Percentiles rank a stretch among this genome's conserved stretches.
Conservation (phyloP, 176 grass and related monocot species). For the Areca catechu region DNA sequence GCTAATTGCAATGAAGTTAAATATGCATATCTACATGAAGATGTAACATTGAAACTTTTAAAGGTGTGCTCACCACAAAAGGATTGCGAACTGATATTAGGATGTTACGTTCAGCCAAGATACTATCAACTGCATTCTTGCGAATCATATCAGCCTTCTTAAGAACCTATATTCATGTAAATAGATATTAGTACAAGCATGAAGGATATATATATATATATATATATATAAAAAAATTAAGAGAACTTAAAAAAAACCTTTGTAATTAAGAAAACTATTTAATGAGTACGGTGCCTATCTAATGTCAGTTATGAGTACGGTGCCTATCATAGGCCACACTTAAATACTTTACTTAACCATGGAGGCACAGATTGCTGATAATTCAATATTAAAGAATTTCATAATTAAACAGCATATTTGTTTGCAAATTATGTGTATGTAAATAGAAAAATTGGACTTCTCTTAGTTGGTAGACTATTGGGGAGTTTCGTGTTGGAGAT, state of each 20-base stretch:
- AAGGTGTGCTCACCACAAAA: slow-evolving; percentile 47
- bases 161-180: slow-evolving; percentile 39
- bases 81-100: slow-evolving; percentile 81
- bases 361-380: too few species aligned
- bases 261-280: background rate
- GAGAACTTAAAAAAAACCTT: too few species aligned
- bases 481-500: too few species aligned
- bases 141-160: slow-evolving; percentile 94
- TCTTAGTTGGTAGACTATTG: too few species aligned
- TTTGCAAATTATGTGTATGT: too few species aligned
- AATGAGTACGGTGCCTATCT: background rate
- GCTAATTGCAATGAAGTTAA: slow-evolving; percentile 33
- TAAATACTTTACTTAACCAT: too few species aligned
- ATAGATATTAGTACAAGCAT: slow-evolving; percentile 6
- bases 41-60: background rate
- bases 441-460: too few species aligned
- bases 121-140: slow-evolving; percentile 96
- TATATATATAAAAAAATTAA: too few species aligned
- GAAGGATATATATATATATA: too few species aligned
- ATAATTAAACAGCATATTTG: too few species aligned
- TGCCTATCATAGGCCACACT: too few species aligned
- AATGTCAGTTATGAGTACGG: background rate
- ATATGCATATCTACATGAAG: slow-evolving; percentile 2
- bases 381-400: too few species aligned
- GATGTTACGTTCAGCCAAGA: slow-evolving; percentile 81